Evolutionary conservation across 257 asterid genomes (phyloP).

Genomic region (Fraxinus excelsior): DNA sequence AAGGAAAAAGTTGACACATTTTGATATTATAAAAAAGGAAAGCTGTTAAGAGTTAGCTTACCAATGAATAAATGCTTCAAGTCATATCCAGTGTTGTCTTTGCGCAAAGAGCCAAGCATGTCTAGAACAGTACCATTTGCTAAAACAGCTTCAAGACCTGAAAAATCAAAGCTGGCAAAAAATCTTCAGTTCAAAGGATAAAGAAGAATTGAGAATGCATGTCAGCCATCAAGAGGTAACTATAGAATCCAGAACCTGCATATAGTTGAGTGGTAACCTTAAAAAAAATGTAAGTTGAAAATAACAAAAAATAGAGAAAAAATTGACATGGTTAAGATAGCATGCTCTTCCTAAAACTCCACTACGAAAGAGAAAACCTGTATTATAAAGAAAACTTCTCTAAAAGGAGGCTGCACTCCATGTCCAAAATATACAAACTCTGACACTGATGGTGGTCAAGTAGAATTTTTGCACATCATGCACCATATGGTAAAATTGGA

Average conservation of each 20-base stretch:
- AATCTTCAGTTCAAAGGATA: conserved; percentile 6
- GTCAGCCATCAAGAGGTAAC: background rate
- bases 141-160: conserved; percentile 97
- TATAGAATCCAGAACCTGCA: conserved; percentile 1
- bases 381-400: background rate
- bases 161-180: conserved; percentile 25
- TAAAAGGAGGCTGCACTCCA: background rate
- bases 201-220: background rate
- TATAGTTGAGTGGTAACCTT: background rate
- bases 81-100: conserved; percentile 98
- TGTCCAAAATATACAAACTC: background rate
- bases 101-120: conserved; percentile 91
- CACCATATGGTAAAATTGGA: background rate
- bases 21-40: conserved; percentile 21
- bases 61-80: conserved; percentile 97
- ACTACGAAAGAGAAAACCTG: background rate
- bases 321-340: background rate
- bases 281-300: background rate
- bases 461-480: background rate
- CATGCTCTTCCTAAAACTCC: background rate
- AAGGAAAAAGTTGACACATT: conserved; percentile 18
- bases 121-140: conserved; percentile 96
- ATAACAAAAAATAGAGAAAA: background rate
- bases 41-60: conserved; percentile 33
- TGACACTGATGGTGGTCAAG: background rate